Evolutionary conservation across 2,329 filamentous ascomycete species (phyloP).

Genomic region (Trichoderma sp.): DNA sequence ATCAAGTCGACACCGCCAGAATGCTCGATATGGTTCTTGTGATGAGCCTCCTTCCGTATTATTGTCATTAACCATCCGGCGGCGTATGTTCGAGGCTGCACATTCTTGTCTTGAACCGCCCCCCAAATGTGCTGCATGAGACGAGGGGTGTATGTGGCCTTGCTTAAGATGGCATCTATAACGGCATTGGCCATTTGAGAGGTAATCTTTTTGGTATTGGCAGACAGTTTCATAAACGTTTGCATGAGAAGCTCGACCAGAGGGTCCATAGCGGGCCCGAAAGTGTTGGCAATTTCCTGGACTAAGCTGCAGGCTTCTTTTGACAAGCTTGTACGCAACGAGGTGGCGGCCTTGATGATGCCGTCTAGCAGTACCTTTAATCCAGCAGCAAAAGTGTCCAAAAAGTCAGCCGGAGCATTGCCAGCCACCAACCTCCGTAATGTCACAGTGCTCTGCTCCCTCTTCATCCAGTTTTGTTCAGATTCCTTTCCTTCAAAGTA

Average conservation of each 20-base stretch:
- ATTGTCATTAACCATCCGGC: constrained; percentile 84
- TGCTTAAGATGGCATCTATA: constrained; percentile 78
- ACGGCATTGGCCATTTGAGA: constrained; percentile 81
- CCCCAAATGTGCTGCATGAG: constrained; percentile 83
- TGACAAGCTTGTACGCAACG: constrained; percentile 85
- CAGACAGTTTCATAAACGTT: constrained; percentile 85
- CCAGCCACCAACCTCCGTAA: constrained; percentile 79
- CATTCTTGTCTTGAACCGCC: constrained; percentile 91
- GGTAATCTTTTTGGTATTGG: constrained; percentile 88
- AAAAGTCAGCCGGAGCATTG: constrained; percentile 79
- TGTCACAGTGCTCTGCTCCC: constrained; percentile 79
- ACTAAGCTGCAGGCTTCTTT: constrained; percentile 83
- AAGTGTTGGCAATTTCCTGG: constrained; percentile 78
- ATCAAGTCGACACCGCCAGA: constrained; percentile 79
- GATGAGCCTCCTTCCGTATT: constrained; percentile 73
- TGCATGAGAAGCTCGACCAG: constrained; percentile 92
- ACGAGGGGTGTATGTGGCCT: constrained; percentile 77
- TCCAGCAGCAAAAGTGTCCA: constrained; percentile 68
- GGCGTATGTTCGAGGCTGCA: constrained; percentile 78
- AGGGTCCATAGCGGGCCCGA: constrained; percentile 78
- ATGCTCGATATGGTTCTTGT: constrained; percentile 84
- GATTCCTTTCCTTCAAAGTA: constrained; percentile 87
- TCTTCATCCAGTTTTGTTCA: constrained; percentile 86
- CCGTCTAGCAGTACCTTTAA: constrained; percentile 81
- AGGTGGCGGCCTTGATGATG: constrained; percentile 82